A percentile compares a stretch with the other conserved stretches of the same genome.
phyloP scores from a whole-genome alignment of 2,329 filamentous ascomycete species.

The Neofusicoccum laricinum region DNA sequence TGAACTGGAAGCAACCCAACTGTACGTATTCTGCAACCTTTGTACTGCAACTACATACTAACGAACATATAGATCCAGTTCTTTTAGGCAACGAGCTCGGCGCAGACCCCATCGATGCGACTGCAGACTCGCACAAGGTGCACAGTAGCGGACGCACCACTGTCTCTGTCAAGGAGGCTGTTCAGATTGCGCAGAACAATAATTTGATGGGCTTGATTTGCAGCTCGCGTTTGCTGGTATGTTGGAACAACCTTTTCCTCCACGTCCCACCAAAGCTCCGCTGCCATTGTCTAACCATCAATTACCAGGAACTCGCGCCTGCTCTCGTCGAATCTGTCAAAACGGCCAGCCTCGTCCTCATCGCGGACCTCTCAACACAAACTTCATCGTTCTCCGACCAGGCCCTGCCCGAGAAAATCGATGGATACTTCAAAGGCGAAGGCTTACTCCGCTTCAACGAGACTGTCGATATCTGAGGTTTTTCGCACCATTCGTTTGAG shows the following conservation, averaged over 20 bases:
- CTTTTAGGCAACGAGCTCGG: conserved; percentile 93
- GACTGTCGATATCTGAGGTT: conserved; percentile 58
- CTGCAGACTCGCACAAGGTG: conserved; percentile 40
- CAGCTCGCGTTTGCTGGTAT: conserved; percentile 78
- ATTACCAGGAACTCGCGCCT: conserved; percentile 78
- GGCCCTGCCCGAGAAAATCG: conserved; percentile 73
- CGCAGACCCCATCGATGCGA: conserved; percentile 48
- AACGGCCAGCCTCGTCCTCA: conserved; percentile 85
- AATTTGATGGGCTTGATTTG: conserved; percentile 98
- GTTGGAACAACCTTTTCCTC: conserved; percentile 32
- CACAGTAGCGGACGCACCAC: conserved; percentile 67
- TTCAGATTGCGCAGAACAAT: conserved; percentile 88
- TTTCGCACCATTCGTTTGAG: too few relatives aligned
- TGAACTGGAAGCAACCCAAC: conserved; percentile 99
- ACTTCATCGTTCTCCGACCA: conserved; percentile 50
- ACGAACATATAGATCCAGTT: conserved; percentile 64
- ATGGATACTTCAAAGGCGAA: conserved; percentile 80
- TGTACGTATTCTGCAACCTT: conserved; percentile 52
- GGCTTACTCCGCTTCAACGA: conserved; percentile 92
- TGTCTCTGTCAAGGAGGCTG: conserved; percentile 90
- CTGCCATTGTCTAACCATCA: neutral
- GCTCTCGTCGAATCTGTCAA: conserved; percentile 92
- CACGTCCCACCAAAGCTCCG: neutral
- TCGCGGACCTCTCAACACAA: conserved; percentile 76
- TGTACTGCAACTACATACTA: neutral